Percentiles rank a stretch among this genome's conserved stretches.
Conservation (phyloP, 2,329 filamentous ascomycete species). For the Peltaster fructicola region DNA sequence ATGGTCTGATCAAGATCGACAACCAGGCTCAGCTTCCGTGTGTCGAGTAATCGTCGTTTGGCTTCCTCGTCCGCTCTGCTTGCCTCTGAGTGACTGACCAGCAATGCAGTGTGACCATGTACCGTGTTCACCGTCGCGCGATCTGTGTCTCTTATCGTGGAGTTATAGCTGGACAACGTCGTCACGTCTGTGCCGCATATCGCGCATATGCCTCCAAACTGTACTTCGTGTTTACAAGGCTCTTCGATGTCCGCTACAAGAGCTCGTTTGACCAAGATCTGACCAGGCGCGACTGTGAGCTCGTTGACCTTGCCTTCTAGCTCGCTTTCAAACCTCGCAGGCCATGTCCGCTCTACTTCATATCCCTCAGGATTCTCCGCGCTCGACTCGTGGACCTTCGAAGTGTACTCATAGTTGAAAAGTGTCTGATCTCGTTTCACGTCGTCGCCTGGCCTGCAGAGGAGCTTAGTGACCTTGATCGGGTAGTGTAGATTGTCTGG, state of each 20-base stretch:
- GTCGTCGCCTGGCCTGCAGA: slow-evolving; percentile 56
- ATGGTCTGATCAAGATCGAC: slow-evolving; percentile 97
- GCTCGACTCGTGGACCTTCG: slow-evolving; percentile 47
- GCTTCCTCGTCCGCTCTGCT: slow-evolving; percentile 67
- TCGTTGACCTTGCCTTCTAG: slow-evolving; percentile 60
- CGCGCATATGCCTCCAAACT: slow-evolving; percentile 79
- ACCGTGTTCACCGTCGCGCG: slow-evolving; percentile 90
- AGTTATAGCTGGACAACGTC: slow-evolving; percentile 59
- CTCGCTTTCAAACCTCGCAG: slow-evolving; percentile 66
- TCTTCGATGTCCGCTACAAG: slow-evolving; percentile 66
- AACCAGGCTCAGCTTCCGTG: slow-evolving; percentile 76
- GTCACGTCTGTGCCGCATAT: slow-evolving; percentile 96
- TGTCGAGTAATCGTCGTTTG: slow-evolving; percentile 62
- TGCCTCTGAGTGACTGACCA: slow-evolving; percentile 69
- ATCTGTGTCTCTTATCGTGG: slow-evolving; percentile 57
- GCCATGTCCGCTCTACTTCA: slow-evolving; percentile 50
- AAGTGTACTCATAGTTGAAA: slow-evolving; percentile 76
- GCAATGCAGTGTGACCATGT: slow-evolving; percentile 75
- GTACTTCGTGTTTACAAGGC: slow-evolving; percentile 75
- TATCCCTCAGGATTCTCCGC: slow-evolving; percentile 53
- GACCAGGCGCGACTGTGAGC: slow-evolving; percentile 56
- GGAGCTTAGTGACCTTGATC: slow-evolving; percentile 74
- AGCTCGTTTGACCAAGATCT: slow-evolving; percentile 38
- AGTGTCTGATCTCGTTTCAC: slow-evolving; percentile 62
- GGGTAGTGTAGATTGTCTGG: slow-evolving; percentile 59